phyloP scores from a whole-genome alignment of 305 asterid genomes.

The Fraxinus albicans region DNA sequence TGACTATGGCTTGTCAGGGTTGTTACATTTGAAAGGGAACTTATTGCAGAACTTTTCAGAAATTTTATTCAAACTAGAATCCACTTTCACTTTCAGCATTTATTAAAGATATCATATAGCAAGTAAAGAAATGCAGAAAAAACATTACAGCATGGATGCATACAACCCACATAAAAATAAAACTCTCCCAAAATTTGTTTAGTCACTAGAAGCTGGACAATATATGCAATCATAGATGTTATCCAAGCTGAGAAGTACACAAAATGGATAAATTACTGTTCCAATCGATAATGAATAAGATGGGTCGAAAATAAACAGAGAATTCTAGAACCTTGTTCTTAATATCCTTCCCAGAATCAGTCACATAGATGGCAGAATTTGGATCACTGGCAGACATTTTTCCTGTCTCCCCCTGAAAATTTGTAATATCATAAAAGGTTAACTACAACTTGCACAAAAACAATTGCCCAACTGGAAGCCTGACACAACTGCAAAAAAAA shows the following conservation, averaged over 20 bases:
- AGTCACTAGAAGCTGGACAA: neutral
- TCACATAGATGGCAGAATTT: slow-evolving; percentile 88
- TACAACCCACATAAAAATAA: neutral
- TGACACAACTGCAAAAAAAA: slow-evolving; percentile 16
- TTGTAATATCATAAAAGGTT: slow-evolving; percentile 9
- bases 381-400: slow-evolving; percentile 97
- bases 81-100: neutral
- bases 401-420: slow-evolving; percentile 87
- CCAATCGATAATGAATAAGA: neutral
- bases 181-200: neutral
- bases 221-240: neutral
- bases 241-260: neutral
- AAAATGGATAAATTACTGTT: neutral
- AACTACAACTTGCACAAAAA: slow-evolving; percentile 8
- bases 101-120: neutral
- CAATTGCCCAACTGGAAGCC: slow-evolving; percentile 9
- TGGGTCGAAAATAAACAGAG: neutral
- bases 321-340: slow-evolving; percentile 64
- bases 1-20: neutral
- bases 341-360: slow-evolving; percentile 81
- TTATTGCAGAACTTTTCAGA: neutral
- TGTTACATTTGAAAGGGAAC: neutral
- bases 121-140: neutral
- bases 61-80: neutral
- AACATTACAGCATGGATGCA: neutral